Evolutionary conservation across 176 grass and related monocot species (phyloP), one percentile per base, ranked within the genome.

Genomic region (Alopecurus myosuroides): DNA sequence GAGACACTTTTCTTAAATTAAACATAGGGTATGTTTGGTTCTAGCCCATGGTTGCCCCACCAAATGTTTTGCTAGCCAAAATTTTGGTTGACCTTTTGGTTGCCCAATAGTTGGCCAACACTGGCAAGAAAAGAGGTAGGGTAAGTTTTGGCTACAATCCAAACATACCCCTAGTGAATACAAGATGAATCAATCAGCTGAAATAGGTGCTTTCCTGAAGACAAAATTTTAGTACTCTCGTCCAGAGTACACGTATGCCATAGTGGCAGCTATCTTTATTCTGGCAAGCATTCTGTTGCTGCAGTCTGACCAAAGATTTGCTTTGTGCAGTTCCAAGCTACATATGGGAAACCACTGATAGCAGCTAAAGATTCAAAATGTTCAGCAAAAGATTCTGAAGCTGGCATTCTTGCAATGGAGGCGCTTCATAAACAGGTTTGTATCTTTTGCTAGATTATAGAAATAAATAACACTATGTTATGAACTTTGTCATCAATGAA

Each of bases 331-430:
- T 99, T 99, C 82, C 97, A 99, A 87, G 76, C 88, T 30, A 94
- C 97, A 22, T 99, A 99, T 88, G 97, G 97, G 83, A 99, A 99
- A 89, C 97, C 97, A 58, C 85, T 99, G 79, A 68, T 90, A 75
- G 97, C 91, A 52, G 93, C 97, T 61, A 99, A 90, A 86, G 97
- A 99, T 92, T 82, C 97, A 71, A 99, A 99, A 88, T 99, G 97
- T 90, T 99, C 97, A 62, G 91, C 97, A 66, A 99, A 92, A 88
- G 97, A 99, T 86, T 91, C 97, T 81, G 97, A 99, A 96, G 97
- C 93, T 53, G 97, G 97, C 66, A 89, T 90, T 92, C 97, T 99
- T 92, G 97, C 97, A 46, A 99, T 99, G 97, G 93, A 99, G 83
- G 97, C 97, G 19, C 85, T 99, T 88, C 97, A 99, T 82, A 99